Evolutionary conservation across 768 basidiomycete species (phyloP).

Genomic region (Cystoderma amianthinum): DNA sequence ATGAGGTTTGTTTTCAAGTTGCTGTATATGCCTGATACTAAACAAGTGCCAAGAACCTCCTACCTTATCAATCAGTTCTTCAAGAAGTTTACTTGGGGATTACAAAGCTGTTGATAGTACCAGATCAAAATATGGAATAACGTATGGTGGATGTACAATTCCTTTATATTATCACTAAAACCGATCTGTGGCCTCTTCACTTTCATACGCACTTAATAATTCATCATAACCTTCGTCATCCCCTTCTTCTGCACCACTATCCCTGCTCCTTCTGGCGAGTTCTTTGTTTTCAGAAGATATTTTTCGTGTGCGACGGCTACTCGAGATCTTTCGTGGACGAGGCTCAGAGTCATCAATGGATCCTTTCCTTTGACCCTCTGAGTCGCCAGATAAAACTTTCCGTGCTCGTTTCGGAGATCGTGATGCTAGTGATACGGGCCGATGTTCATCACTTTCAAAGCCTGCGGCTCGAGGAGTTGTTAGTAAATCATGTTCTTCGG

Average conservation of each 20-base stretch:
- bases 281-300: conserved; percentile 36
- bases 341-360: conserved; percentile 25
- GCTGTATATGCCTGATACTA: conserved; percentile 3
- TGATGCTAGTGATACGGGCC: conserved; percentile 13
- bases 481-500: conserved; percentile 38
- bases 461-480: conserved; percentile 51
- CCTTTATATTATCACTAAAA: no score
- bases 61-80: conserved; percentile 60
- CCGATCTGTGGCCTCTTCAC: conserved; percentile 49
- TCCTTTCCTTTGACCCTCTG: conserved; percentile 21
- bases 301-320: conserved; percentile 36
- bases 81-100: conserved; percentile 55
- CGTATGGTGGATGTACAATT: background rate
- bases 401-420: conserved; percentile 24
- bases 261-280: conserved; percentile 30
- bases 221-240: conserved; percentile 78
- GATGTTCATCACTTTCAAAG: conserved; percentile 33
- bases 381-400: conserved; percentile 33
- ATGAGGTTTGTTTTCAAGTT: conserved; percentile 36
- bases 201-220: conserved; percentile 75
- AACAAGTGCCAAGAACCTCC: conserved; percentile 4
- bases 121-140: no score
- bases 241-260: conserved; percentile 69
- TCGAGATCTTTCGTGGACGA: conserved; percentile 38
- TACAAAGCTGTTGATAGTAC: no score